These are phyloP conservation scores for Penicillium glabrum DNA, from an alignment of 2,329 filamentous ascomycete genomes.

Conservation along the genomic window DNA sequence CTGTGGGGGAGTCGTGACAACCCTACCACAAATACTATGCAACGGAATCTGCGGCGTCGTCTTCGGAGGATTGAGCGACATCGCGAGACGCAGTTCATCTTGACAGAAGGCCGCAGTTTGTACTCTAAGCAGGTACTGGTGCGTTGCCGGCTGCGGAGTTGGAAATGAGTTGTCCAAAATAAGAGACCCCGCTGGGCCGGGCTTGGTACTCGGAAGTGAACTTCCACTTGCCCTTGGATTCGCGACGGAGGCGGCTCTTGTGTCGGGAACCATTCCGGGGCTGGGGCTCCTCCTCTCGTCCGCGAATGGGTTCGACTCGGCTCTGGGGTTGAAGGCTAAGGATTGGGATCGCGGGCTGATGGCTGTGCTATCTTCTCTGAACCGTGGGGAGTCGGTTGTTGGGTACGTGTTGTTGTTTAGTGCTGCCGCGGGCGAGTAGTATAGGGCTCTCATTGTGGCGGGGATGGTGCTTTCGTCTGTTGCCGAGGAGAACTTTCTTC, in stretches of 20 bases:
- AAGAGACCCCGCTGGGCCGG: conserved; percentile 15
- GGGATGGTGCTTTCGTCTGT: conserved; percentile 39
- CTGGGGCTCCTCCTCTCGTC: background rate
- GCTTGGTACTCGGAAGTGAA: background rate
- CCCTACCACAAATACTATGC: conserved; percentile 42
- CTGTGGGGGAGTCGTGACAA: conserved; percentile 35
- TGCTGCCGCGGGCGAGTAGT: conserved; percentile 26
- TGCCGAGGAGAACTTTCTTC: conserved; percentile 21
- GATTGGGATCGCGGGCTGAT: background rate
- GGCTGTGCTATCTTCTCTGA: background rate
- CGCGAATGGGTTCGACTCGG: background rate
- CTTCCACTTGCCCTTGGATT: background rate
- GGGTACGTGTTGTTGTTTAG: background rate
- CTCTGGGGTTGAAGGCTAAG: background rate
- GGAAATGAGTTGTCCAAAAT: conserved; percentile 37
- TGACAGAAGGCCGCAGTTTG: conserved; percentile 39
- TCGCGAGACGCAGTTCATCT: conserved; percentile 35
- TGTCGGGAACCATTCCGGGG: background rate
- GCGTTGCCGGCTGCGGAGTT: conserved; percentile 33
- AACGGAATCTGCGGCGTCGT: conserved; percentile 38
- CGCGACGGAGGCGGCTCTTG: background rate
- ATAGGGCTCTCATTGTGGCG: conserved; percentile 39
- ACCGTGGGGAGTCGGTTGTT: background rate
- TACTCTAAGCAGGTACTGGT: conserved; percentile 45
- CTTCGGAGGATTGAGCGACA: conserved; percentile 27